Evolutionary conservation across 805 yeast genomes (phyloP).

Genomic region (Zygotorulaspora florentina): DNA sequence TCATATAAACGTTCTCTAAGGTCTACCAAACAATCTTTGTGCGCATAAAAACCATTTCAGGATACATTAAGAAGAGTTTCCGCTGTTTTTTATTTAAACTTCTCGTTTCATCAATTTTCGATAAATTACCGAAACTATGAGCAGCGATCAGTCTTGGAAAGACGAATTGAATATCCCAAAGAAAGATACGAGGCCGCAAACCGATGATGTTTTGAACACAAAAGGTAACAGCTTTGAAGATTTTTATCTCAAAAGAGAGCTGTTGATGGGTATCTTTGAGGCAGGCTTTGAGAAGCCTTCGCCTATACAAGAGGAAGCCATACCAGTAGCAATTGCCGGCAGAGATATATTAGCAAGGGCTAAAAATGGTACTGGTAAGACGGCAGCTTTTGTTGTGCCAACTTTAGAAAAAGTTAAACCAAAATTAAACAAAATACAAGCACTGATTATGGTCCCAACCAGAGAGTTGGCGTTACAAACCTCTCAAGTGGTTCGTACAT

Average conservation of each 20-base stretch:
- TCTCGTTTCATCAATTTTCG: neutral
- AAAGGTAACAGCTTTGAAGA: conserved; percentile 91
- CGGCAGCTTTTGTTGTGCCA: conserved; percentile 96
- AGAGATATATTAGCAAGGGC: conserved; percentile 97
- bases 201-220: conserved; percentile 90
- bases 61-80: too few species aligned
- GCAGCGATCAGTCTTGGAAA: conserved; percentile 59
- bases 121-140: conserved; percentile 4
- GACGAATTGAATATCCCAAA: conserved; percentile 65
- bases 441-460: conserved; percentile 91
- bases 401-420: conserved; percentile 86
- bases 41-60: too few species aligned
- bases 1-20: too few species aligned
- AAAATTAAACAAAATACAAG: conserved; percentile 78
- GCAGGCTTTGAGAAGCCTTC: conserved; percentile 98
- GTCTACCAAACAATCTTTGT: too few species aligned
- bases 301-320: conserved; percentile 95
- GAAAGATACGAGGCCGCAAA: conserved; percentile 91
- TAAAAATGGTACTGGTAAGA: conserved; percentile 97
- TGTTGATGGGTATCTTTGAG: conserved; percentile 96
- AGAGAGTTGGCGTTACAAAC: conserved; percentile 97
- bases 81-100: neutral
- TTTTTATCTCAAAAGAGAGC: conserved; percentile 84
- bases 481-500: conserved; percentile 92
- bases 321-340: conserved; percentile 92